phyloP scores from a whole-genome alignment of 1,139 yeast species.

The Pichia sp. region DNA sequence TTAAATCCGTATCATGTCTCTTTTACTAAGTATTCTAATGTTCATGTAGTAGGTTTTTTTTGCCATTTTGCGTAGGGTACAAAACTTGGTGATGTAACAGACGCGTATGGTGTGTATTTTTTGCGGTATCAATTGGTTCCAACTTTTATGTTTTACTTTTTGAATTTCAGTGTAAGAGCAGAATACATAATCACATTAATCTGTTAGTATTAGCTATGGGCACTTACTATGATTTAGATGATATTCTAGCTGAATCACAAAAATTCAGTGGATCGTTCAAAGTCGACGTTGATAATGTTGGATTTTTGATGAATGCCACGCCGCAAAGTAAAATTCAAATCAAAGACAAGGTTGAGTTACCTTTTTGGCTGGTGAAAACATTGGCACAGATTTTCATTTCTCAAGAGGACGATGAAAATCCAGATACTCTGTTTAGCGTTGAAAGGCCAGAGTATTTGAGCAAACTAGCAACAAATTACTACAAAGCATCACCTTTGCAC shows the following conservation, averaged over 20 bases:
- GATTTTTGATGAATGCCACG: slow-evolving; percentile 79
- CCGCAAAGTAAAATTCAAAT: slow-evolving; percentile 50
- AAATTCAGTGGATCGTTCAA: slow-evolving; percentile 8
- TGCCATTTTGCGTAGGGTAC: too few relatives aligned
- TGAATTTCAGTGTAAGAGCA: background rate
- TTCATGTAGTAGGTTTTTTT: too few relatives aligned
- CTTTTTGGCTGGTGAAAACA: slow-evolving; percentile 83
- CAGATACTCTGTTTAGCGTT: slow-evolving; percentile 9
- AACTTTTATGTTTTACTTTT: too few relatives aligned
- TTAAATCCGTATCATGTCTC: too few relatives aligned
- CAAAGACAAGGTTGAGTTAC: slow-evolving; percentile 69
- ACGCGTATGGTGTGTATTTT: too few relatives aligned
- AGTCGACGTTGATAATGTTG: slow-evolving; percentile 71
- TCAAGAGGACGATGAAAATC: slow-evolving; percentile 5
- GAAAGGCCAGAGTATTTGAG: slow-evolving; percentile 16
- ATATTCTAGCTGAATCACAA: slow-evolving; percentile 65
- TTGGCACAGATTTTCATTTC: slow-evolving; percentile 48
- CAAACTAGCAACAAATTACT: slow-evolving; percentile 14
- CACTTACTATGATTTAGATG: slow-evolving; percentile 75
- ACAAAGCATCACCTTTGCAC: slow-evolving; percentile 15
- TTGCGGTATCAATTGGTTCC: too few relatives aligned
- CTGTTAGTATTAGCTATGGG: background rate
- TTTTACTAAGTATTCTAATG: too few relatives aligned
- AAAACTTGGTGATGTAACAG: too few relatives aligned
- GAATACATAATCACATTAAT: too few relatives aligned